Conservation (phyloP, 2,329 filamentous ascomycete genomes). For the Scytalidium lignicola region DNA sequence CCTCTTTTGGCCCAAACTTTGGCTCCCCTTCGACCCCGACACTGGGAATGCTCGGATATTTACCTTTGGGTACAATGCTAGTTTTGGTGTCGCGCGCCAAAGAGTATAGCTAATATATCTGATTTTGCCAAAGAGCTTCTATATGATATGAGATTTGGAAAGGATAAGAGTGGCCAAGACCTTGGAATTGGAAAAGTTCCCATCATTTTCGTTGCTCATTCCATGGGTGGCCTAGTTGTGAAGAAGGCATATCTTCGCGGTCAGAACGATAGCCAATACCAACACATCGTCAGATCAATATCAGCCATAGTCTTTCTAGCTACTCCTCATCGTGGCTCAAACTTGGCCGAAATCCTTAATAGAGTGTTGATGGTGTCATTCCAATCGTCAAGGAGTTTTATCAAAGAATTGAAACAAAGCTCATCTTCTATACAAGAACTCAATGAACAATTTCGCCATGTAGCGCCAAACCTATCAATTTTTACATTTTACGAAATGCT, state of each 20-base stretch:
- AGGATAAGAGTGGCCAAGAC: slow-evolving; percentile 8
- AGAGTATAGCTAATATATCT: slow-evolving; percentile 7
- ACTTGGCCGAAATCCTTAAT: not conserved
- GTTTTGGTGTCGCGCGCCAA: slow-evolving; percentile 10
- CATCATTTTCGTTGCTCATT: slow-evolving; percentile 39
- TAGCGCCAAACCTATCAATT: not conserved
- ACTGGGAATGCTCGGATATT: slow-evolving; percentile 14
- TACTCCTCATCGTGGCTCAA: slow-evolving; percentile 5
- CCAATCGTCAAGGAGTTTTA: not conserved
- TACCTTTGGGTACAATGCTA: slow-evolving; percentile 7
- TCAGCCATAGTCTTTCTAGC: slow-evolving; percentile 5
- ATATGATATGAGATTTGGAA: slow-evolving; percentile 13
- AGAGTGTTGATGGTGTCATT: not conserved
- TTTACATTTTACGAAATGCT: not conserved
- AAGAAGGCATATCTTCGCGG: slow-evolving; percentile 16
- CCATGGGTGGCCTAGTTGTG: slow-evolving; percentile 36
- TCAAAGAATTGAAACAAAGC: not conserved
- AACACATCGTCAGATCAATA: slow-evolving; percentile 1
- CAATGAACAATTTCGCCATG: not conserved
- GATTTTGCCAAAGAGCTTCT: slow-evolving; percentile 9
- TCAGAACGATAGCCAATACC: not conserved
- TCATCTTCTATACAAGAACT: not conserved
- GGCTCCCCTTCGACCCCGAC: slow-evolving; percentile 26
- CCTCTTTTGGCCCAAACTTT: slow-evolving; percentile 31
- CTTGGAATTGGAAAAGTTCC: slow-evolving; percentile 19